A percentile compares a stretch with the other conserved stretches of the same genome.
Evolutionary conservation across 2,329 filamentous ascomycete species (phyloP).

Genomic region (Ceratocystiopsis brevicomis): DNA sequence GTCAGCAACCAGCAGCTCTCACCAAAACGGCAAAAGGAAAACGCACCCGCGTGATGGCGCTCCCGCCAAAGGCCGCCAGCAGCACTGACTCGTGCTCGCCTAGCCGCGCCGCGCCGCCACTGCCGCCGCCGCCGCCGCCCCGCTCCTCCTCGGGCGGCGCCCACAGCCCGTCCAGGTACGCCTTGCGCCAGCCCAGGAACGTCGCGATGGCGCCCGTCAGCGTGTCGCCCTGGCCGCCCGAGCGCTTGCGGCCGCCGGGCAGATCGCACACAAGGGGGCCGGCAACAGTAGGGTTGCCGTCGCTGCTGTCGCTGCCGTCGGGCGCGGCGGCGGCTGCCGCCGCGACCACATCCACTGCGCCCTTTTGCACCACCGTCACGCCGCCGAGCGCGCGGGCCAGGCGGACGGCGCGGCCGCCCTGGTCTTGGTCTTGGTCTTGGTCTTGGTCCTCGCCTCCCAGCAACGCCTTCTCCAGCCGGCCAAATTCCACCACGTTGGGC

Average conservation of each 20-base stretch:
- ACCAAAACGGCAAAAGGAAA: background rate
- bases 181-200: slow-evolving; percentile 70
- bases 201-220: slow-evolving; percentile 80
- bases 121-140: too few species aligned
- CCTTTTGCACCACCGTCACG: slow-evolving; percentile 85
- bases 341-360: slow-evolving; percentile 53
- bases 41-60: slow-evolving; percentile 62
- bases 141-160: slow-evolving; percentile 22
- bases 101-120: slow-evolving; percentile 14
- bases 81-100: slow-evolving; percentile 38
- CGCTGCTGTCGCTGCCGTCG: too few species aligned
- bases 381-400: slow-evolving; percentile 64
- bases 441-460: slow-evolving; percentile 23
- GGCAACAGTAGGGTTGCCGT: background rate
- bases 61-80: slow-evolving; percentile 71
- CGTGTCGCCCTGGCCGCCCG: slow-evolving; percentile 89
- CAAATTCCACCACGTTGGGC: slow-evolving; percentile 89
- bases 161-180: slow-evolving; percentile 75
- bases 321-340: background rate
- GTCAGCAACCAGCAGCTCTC: slow-evolving; percentile 7
- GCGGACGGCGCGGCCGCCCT: slow-evolving; percentile 31
- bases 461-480: slow-evolving; percentile 56
- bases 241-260: slow-evolving; percentile 69
- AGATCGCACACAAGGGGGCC: slow-evolving; percentile 55
- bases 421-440: slow-evolving; percentile 6